These are phyloP conservation scores for Aspergillus oerlinghausenensis DNA, from an alignment of 2,329 filamentous ascomycete genomes.

Conservation along the genomic window DNA sequence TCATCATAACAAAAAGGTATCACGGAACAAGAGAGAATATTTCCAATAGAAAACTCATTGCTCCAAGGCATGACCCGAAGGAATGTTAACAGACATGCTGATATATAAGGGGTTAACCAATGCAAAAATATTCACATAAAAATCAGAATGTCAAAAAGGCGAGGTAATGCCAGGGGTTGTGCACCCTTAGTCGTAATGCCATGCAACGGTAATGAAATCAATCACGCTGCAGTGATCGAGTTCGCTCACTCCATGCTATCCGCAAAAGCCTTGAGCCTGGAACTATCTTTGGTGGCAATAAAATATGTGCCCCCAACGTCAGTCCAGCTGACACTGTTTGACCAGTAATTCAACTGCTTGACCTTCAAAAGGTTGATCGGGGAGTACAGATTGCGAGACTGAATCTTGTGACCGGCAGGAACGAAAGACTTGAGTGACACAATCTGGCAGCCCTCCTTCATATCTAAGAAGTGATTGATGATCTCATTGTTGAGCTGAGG, in stretches of 20 bases:
- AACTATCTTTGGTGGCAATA: constrained; percentile 72
- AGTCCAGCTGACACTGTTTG: constrained; percentile 80
- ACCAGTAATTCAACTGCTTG: constrained; percentile 65
- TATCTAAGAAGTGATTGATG: constrained; percentile 83
- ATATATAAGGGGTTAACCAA: constrained; percentile 1
- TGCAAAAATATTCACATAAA: background rate
- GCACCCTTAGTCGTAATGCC: background rate
- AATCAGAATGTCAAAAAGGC: background rate
- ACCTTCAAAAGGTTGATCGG: constrained; percentile 77
- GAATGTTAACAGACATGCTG: background rate
- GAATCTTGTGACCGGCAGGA: constrained; percentile 70
- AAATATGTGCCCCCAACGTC: constrained; percentile 79
- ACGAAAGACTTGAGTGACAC: constrained; percentile 92
- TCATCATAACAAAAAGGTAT: constrained; percentile 15
- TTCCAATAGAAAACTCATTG: constrained; percentile 3
- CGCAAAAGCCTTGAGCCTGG: constrained; percentile 48
- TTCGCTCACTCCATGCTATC: constrained; percentile 29
- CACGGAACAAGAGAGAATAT: constrained; percentile 7
- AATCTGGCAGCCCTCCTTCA: constrained; percentile 85
- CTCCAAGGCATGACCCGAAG: background rate
- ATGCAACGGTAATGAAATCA: background rate
- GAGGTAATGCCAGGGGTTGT: background rate
- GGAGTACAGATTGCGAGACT: constrained; percentile 69
- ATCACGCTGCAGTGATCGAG: background rate
- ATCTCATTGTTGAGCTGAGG: constrained; percentile 79